Percentiles rank a stretch among this genome's conserved stretches.
phyloP scores from a whole-genome alignment of 2,329 filamentous ascomycete genomes.

The Penicillium corylophilum region DNA sequence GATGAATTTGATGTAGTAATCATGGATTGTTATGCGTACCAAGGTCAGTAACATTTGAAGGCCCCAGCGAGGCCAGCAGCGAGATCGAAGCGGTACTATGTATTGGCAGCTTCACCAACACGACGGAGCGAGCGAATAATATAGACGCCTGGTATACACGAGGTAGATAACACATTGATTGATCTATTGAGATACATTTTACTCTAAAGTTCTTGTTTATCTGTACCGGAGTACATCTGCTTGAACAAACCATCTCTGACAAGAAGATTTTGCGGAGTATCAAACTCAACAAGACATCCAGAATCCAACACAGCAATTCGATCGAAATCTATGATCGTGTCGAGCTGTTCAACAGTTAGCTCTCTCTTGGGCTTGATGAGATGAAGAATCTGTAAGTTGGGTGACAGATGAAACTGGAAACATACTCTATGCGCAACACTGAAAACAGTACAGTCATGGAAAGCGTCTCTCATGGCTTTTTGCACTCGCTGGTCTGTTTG shows the following conservation, averaged over 20 bases:
- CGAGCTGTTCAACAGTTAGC: background rate
- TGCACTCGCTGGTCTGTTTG: slow-evolving; percentile 54
- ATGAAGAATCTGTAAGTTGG: background rate
- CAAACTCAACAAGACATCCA: slow-evolving; percentile 19
- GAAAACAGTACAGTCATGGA: slow-evolving; percentile 54
- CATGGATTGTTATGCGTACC: too few species aligned
- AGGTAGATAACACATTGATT: background rate
- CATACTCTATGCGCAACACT: slow-evolving; percentile 52
- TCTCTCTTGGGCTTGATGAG: background rate
- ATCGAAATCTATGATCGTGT: slow-evolving; percentile 14
- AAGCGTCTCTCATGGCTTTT: slow-evolving; percentile 47
- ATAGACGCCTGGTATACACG: too few species aligned
- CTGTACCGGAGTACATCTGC: background rate
- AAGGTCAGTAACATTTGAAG: too few species aligned
- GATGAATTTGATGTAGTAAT: too few species aligned
- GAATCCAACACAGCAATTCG: slow-evolving; percentile 12
- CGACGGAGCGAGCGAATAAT: too few species aligned
- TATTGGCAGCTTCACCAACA: too few species aligned
- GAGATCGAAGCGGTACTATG: too few species aligned
- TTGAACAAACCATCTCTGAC: background rate
- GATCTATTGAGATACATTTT: background rate
- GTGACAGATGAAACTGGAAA: background rate
- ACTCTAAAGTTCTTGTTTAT: background rate
- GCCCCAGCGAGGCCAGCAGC: too few species aligned
- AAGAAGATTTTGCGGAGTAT: slow-evolving; percentile 14